These are phyloP conservation scores for Zelopaecilomyces penicillatus DNA, from an alignment of 2,329 filamentous ascomycete species.

Conservation along the genomic window DNA sequence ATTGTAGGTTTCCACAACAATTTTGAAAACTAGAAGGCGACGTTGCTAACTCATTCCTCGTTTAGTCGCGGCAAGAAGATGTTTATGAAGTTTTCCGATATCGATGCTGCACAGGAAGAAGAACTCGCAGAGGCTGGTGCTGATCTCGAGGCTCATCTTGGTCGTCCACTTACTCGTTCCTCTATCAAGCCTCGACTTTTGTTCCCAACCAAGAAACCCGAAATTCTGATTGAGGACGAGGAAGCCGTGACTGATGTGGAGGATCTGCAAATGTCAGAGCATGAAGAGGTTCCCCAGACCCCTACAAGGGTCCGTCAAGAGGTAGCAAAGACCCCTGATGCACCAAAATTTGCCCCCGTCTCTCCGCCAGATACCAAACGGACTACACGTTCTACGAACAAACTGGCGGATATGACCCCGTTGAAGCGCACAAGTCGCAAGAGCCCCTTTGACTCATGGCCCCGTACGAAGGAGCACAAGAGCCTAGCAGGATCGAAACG, in stretches of 20 bases:
- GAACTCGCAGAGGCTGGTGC: conserved; percentile 25
- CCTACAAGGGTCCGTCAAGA: conserved; percentile 27
- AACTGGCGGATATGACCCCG: conserved; percentile 37
- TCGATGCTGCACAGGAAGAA: conserved; percentile 19
- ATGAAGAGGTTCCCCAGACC: conserved; percentile 24
- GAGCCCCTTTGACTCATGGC: conserved; percentile 62
- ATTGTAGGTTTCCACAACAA: conserved; percentile 52
- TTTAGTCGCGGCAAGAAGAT: conserved; percentile 69
- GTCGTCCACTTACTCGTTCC: conserved; percentile 53
- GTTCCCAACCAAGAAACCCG: conserved; percentile 49
- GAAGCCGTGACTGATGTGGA: conserved; percentile 54
- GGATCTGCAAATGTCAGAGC: conserved; percentile 29
- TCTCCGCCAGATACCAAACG: conserved; percentile 57
- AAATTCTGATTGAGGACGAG: conserved; percentile 43
- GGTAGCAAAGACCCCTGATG: conserved; percentile 40
- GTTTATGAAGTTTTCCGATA: conserved; percentile 57
- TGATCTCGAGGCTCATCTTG: conserved; percentile 26
- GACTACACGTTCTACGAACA: conserved; percentile 48
- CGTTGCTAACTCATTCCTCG: conserved; percentile 15
- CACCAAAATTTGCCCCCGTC: conserved; percentile 46
- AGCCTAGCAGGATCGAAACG: conserved; percentile 39
- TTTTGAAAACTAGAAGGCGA: background rate
- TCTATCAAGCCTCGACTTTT: conserved; percentile 64
- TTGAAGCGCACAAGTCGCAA: conserved; percentile 30
- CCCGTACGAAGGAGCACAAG: conserved; percentile 50